A percentile compares a stretch with the other conserved stretches of the same genome.
These are phyloP conservation scores for Phlebiopsis gigantea DNA, from an alignment of 768 basidiomycete genomes.

Conservation along the genomic window DNA sequence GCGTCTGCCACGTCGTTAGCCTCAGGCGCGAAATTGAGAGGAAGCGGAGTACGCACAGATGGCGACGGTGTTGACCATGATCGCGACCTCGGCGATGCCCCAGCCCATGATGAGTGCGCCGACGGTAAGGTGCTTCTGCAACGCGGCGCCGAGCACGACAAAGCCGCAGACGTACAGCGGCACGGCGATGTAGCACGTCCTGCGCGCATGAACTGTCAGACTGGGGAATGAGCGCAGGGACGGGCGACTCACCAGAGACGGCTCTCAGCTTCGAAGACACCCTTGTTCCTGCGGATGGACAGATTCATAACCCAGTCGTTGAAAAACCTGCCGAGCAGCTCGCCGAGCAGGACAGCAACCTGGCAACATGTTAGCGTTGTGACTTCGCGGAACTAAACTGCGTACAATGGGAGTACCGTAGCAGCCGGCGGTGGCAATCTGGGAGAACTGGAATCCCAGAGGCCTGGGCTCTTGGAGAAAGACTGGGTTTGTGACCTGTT, in stretches of 20 bases:
- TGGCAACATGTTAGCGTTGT: constrained; percentile 9
- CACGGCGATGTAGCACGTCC: constrained; percentile 57
- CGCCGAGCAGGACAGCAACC: constrained; percentile 47
- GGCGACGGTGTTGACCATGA: constrained; percentile 59
- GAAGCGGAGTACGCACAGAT: constrained; percentile 39
- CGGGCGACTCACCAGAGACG: constrained; percentile 45
- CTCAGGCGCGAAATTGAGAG: not conserved
- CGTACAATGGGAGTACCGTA: constrained; percentile 33
- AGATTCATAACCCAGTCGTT: constrained; percentile 46
- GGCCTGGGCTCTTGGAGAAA: constrained; percentile 55
- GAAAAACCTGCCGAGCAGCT: constrained; percentile 43
- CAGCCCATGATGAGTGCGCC: constrained; percentile 60
- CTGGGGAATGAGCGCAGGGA: not conserved
- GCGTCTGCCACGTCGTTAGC: constrained; percentile 28
- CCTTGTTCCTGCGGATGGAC: constrained; percentile 38
- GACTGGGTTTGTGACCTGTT: constrained; percentile 58
- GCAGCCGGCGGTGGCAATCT: constrained; percentile 44
- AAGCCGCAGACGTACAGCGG: constrained; percentile 61
- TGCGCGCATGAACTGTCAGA: constrained; percentile 18
- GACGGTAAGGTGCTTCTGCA: constrained; percentile 48
- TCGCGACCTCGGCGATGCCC: constrained; percentile 53
- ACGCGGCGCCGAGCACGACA: constrained; percentile 47
- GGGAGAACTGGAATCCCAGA: constrained; percentile 46
- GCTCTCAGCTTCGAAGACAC: constrained; percentile 50
- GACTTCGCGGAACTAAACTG: not conserved